phyloP scores from a whole-genome alignment of 192 early-diverging fungal species.

The Podila epigama region DNA sequence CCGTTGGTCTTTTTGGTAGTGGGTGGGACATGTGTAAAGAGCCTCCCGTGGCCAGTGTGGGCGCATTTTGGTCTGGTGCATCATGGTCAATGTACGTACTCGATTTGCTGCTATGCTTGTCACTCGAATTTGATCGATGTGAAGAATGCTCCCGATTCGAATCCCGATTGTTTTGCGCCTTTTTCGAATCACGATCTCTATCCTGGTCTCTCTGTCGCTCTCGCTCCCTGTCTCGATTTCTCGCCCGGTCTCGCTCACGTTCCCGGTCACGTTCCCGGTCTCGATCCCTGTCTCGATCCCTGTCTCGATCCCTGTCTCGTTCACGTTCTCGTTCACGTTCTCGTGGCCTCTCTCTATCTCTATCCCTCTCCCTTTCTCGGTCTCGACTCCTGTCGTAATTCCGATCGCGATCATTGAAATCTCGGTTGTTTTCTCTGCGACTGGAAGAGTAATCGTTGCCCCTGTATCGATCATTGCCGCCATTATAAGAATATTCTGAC shows the following conservation, averaged over 20 bases:
- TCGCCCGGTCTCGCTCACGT: not conserved
- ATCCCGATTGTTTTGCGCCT: not conserved
- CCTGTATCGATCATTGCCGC: not conserved
- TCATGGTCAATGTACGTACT: too few relatives aligned
- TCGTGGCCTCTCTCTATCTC: too few relatives aligned
- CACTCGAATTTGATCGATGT: not conserved
- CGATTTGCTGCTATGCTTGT: not conserved
- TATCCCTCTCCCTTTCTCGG: not conserved
- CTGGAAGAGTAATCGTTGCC: not conserved
- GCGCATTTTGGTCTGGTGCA: not conserved
- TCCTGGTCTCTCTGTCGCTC: slow-evolving; percentile 2
- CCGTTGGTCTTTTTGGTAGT: not conserved
- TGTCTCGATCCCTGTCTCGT: not conserved
- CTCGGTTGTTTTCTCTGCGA: not conserved
- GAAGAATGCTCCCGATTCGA: not conserved
- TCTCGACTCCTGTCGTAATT: not conserved
- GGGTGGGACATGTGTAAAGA: not conserved
- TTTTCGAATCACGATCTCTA: slow-evolving; percentile 6
- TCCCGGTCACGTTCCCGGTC: not conserved
- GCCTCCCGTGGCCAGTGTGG: not conserved
- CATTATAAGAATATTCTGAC: not conserved
- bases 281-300: not conserved
- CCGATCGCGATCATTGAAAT: not conserved
- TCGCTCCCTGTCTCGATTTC: not conserved
- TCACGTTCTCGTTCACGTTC: slow-evolving; percentile 13